phyloP scores from a whole-genome alignment of 2,329 filamentous ascomycete genomes.

The Corynespora cassiicola region DNA sequence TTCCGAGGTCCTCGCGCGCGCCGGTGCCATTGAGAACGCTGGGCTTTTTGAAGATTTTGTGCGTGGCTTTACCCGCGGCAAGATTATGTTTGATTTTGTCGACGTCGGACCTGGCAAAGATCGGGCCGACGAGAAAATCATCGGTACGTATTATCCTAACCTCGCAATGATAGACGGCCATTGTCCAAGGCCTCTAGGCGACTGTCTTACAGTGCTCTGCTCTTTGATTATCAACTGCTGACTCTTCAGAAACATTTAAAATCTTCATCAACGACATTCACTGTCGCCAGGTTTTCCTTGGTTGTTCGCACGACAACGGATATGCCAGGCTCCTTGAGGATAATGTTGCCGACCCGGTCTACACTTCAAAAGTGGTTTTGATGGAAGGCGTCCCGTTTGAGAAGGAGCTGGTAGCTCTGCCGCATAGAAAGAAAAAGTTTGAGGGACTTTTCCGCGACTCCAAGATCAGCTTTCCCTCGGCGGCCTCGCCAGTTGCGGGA shows the following conservation, averaged over 20 bases:
- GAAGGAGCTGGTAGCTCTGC: conserved; percentile 58
- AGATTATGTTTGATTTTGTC: conserved; percentile 52
- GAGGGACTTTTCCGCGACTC: conserved; percentile 60
- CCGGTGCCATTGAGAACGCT: conserved; percentile 52
- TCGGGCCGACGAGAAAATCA: conserved; percentile 53
- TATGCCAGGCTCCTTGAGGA: conserved; percentile 62
- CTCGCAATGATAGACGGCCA: too few relatives aligned
- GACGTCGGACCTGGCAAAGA: conserved; percentile 56
- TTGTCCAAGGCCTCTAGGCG: background rate
- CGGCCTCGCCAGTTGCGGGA: conserved; percentile 4
- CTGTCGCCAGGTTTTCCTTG: conserved; percentile 67
- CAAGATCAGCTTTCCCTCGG: conserved; percentile 46
- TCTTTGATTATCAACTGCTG: conserved; percentile 1
- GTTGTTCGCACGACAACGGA: conserved; percentile 63
- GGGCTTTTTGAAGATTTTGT: conserved; percentile 58
- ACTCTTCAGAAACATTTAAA: conserved; percentile 58
- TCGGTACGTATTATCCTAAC: conserved; percentile 58
- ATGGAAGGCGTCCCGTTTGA: conserved; percentile 64
- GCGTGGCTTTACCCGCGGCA: conserved; percentile 61
- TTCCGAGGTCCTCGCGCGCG: conserved; percentile 54
- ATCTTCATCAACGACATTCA: conserved; percentile 63
- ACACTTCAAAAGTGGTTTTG: conserved; percentile 59
- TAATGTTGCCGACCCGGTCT: conserved; percentile 52
- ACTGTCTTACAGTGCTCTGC: conserved; percentile 2
- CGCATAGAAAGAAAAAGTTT: conserved; percentile 59